Evolutionary conservation across 2,329 filamentous ascomycete genomes (phyloP).

Genomic region (Catunica adiposa): DNA sequence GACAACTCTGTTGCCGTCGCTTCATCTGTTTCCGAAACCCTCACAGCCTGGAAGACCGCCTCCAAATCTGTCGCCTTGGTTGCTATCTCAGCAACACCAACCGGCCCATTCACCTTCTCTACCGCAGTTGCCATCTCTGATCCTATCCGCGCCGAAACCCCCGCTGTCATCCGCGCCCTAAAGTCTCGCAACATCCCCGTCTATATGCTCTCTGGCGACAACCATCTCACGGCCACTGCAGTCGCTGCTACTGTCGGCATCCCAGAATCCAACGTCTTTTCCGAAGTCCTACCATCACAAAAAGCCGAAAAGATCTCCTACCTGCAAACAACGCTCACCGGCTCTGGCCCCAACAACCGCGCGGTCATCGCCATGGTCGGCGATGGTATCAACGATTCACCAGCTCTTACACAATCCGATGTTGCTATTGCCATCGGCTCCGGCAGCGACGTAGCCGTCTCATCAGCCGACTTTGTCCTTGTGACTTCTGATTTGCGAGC

Average conservation of each 20-base stretch:
- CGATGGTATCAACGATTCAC: slow-evolving; percentile 79
- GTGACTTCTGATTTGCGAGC: slow-evolving; percentile 53
- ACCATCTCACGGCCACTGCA: slow-evolving; percentile 63
- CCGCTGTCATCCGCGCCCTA: slow-evolving; percentile 46
- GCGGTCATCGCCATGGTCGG: slow-evolving; percentile 65
- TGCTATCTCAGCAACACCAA: slow-evolving; percentile 25
- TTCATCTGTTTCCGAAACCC: slow-evolving; percentile 19
- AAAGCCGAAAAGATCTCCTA: slow-evolving; percentile 58
- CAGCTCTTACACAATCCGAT: slow-evolving; percentile 64
- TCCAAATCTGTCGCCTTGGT: slow-evolving; percentile 49
- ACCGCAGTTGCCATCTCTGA: slow-evolving; percentile 66
- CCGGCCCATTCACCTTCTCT: slow-evolving; percentile 32
- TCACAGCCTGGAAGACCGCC: slow-evolving; percentile 42
- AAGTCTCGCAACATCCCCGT: slow-evolving; percentile 51
- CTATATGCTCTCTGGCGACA: slow-evolving; percentile 90
- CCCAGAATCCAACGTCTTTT: slow-evolving; percentile 55
- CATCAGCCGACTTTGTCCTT: slow-evolving; percentile 66
- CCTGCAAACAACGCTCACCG: slow-evolving; percentile 35
- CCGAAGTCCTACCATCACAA: slow-evolving; percentile 69
- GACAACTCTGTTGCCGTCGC: slow-evolving; percentile 30
- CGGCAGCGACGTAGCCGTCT: slow-evolving; percentile 71
- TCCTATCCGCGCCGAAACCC: slow-evolving; percentile 58
- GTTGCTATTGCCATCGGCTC: slow-evolving; percentile 72
- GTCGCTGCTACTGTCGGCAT: slow-evolving; percentile 67
- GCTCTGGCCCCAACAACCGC: slow-evolving; percentile 21